Percentiles rank a stretch among this genome's conserved stretches.
Conservation (phyloP, 331 rosid species). For the Spiraea crenata region DNA sequence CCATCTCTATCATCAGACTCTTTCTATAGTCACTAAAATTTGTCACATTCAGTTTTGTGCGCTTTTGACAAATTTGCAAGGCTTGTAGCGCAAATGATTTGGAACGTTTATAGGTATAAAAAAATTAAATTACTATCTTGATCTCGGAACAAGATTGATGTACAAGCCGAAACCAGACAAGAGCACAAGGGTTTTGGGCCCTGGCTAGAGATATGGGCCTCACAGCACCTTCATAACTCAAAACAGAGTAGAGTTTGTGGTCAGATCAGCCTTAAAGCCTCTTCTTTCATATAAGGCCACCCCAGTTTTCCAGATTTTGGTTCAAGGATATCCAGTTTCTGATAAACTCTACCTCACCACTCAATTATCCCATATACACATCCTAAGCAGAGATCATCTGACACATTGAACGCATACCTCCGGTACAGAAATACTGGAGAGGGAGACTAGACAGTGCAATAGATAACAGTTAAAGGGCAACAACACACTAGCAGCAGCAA, state of each 20-base stretch:
- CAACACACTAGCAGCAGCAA: neutral
- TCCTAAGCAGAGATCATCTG: neutral
- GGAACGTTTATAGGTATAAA: no score
- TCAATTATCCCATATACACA: no score
- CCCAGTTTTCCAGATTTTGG: neutral
- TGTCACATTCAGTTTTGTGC: neutral
- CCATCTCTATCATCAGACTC: neutral
- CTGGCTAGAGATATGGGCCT: neutral
- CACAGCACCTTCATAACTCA: neutral
- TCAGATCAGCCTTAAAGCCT: neutral
- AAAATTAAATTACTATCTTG: no score
- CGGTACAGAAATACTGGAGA: no score
- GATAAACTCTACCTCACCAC: no score
- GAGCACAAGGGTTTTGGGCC: neutral
- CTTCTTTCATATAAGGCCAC: neutral
- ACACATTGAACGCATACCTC: no score
- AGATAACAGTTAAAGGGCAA: no score
- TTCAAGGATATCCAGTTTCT: no score
- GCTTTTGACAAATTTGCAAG: no score
- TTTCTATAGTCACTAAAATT: neutral
- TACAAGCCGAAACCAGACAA: neutral
- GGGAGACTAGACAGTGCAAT: neutral
- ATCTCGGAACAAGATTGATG: neutral
- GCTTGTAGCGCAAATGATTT: no score
- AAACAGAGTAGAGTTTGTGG: neutral